Evolutionary conservation across 768 basidiomycete genomes (phyloP).

Genomic region (Leccinum rimulosum): DNA sequence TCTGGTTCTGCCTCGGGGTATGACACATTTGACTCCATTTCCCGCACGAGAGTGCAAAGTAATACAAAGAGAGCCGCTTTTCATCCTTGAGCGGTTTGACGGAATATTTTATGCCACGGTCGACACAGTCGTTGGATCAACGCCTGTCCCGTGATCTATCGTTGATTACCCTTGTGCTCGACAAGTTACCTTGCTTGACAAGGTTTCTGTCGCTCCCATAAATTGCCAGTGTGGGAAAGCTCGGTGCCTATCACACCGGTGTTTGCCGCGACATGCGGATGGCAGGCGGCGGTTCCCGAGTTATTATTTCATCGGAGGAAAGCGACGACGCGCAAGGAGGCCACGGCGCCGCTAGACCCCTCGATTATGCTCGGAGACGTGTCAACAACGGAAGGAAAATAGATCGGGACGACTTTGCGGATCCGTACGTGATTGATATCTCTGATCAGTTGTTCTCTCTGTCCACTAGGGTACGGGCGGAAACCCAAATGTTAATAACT

Average conservation of each 20-base stretch:
- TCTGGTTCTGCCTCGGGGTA: slow-evolving; percentile 14
- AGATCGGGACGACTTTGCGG: slow-evolving; percentile 29
- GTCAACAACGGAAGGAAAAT: slow-evolving; percentile 13
- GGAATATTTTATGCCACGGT: slow-evolving; percentile 11
- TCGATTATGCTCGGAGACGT: slow-evolving; percentile 8
- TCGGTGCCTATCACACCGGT: too few species aligned
- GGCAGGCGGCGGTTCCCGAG: too few species aligned
- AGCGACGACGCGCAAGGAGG: slow-evolving; percentile 9
- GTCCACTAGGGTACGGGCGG: too few species aligned
- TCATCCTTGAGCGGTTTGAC: slow-evolving; percentile 14
- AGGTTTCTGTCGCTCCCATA: too few species aligned
- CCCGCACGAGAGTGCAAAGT: slow-evolving; percentile 10
- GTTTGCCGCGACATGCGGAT: too few species aligned
- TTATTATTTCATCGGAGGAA: slow-evolving; percentile 19
- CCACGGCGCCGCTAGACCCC: neutral
- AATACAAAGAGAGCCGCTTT: slow-evolving; percentile 5
- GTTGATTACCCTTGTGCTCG: slow-evolving; percentile 4
- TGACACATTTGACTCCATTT: slow-evolving; percentile 8
- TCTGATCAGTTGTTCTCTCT: too few species aligned
- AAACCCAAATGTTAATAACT: too few species aligned
- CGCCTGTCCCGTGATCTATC: slow-evolving; percentile 20
- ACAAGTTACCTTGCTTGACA: too few species aligned
- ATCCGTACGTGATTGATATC: too few species aligned
- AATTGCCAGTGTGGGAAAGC: too few species aligned
- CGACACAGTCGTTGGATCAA: slow-evolving; percentile 17